These are phyloP conservation scores for Aureobasidium melanogenum DNA, from an alignment of 2,329 filamentous ascomycete species.

Conservation along the genomic window DNA sequence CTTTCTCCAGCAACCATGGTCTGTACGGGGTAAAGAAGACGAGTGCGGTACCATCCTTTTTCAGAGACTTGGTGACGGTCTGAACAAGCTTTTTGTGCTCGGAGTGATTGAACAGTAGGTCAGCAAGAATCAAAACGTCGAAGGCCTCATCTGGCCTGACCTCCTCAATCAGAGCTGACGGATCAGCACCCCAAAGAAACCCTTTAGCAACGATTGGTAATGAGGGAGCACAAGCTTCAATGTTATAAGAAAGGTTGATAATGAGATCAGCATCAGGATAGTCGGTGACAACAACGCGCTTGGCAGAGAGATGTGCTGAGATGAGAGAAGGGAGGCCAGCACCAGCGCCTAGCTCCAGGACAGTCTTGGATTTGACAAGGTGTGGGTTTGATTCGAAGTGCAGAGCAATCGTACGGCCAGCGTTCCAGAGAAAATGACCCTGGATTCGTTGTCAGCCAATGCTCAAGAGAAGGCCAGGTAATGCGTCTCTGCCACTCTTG, in stretches of 20 bases:
- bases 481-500: not conserved
- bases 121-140: conserved; percentile 77
- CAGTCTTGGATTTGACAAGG: conserved; percentile 57
- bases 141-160: conserved; percentile 47
- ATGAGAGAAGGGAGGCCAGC: conserved; percentile 74
- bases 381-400: conserved; percentile 65
- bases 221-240: conserved; percentile 46
- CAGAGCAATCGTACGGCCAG: conserved; percentile 64
- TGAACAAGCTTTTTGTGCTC: conserved; percentile 72
- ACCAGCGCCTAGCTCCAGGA: conserved; percentile 84
- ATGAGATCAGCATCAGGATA: conserved; percentile 83
- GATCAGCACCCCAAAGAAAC: conserved; percentile 72
- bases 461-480: not conserved
- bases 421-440: conserved; percentile 89
- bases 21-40: conserved; percentile 94
- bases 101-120: conserved; percentile 83
- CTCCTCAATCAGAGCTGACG: not conserved
- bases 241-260: conserved; percentile 68
- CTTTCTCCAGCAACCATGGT: conserved; percentile 79
- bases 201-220: conserved; percentile 42
- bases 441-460: conserved; percentile 20
- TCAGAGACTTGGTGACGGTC: conserved; percentile 61
- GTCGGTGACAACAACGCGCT: conserved; percentile 66
- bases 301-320: conserved; percentile 62
- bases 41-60: conserved; percentile 55